Evolutionary conservation across 108 stramenopile species (phyloP).

Genomic region (Cylindrotheca fusiformis): DNA sequence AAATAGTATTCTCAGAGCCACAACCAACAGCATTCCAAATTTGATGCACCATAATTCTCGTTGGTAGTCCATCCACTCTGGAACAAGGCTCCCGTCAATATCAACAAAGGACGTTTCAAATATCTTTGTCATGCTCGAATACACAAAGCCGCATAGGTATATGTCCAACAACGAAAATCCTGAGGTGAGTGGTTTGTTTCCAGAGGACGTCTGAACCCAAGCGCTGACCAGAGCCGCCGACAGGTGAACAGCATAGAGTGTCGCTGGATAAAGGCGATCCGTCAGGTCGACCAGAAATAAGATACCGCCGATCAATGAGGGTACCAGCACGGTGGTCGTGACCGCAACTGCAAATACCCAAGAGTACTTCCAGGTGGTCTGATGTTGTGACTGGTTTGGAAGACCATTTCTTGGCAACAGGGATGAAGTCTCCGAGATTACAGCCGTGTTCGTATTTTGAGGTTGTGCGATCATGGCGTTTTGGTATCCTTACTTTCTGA

Average conservation of each 20-base stretch:
- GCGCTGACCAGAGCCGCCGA: not conserved
- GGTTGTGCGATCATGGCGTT: no score
- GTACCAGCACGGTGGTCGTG: not conserved
- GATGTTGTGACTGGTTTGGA: no score
- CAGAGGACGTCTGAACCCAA: slow-evolving; percentile 1
- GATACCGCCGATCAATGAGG: not conserved
- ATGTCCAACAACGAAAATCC: slow-evolving; percentile 7
- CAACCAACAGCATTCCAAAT: not conserved
- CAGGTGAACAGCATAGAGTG: not conserved
- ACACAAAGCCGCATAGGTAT: not conserved
- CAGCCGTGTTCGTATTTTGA: no score
- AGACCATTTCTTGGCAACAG: no score
- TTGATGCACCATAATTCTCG: not conserved
- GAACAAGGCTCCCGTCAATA: not conserved
- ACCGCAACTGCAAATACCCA: slow-evolving; percentile 3
- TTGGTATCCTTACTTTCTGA: no score
- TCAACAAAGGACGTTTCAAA: not conserved
- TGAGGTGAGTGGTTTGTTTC: slow-evolving; percentile 11
- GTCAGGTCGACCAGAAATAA: not conserved
- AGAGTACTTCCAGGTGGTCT: slow-evolving; percentile 15
- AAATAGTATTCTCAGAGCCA: not conserved
- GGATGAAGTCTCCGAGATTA: no score
- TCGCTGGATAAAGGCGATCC: not conserved
- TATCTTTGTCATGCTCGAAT: not conserved
- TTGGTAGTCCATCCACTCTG: not conserved